Evolutionary conservation across 352 stramenopile genomes (phyloP).

Genomic region (Globisporangium radiosum): DNA sequence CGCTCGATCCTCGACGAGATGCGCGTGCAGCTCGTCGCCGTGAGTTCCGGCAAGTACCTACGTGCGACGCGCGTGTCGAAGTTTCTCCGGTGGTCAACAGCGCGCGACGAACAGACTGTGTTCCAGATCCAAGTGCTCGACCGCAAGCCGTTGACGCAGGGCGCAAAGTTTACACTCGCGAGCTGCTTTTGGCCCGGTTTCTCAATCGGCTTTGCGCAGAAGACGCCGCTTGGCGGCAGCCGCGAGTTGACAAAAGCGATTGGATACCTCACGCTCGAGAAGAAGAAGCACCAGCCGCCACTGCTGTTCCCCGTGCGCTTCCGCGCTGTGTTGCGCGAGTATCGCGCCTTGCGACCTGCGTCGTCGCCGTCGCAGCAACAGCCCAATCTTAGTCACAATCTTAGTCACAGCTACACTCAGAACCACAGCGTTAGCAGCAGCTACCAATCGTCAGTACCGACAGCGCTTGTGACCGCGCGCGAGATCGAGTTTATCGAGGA

Average conservation of each 20-base stretch:
- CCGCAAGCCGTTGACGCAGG: slow-evolving; percentile 34
- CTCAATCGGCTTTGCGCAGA: slow-evolving; percentile 50
- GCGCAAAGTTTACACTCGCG: slow-evolving; percentile 52
- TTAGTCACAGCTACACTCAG: neutral
- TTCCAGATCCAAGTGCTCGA: slow-evolving; percentile 55
- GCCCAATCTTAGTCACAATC: neutral
- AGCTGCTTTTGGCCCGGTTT: slow-evolving; percentile 52
- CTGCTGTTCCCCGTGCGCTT: slow-evolving; percentile 60
- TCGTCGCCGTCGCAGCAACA: slow-evolving; percentile 9
- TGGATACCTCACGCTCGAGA: slow-evolving; percentile 59
- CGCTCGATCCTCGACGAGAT: slow-evolving; percentile 57
- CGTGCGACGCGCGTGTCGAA: slow-evolving; percentile 56
- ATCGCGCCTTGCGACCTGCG: slow-evolving; percentile 22
- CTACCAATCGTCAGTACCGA: slow-evolving; percentile 5
- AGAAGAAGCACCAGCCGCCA: slow-evolving; percentile 51
- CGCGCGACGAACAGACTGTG: slow-evolving; percentile 52
- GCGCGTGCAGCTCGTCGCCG: slow-evolving; percentile 52
- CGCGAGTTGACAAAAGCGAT: slow-evolving; percentile 46
- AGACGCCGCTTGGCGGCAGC: slow-evolving; percentile 36
- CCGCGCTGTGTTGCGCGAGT: slow-evolving; percentile 29
- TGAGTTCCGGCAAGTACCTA: slow-evolving; percentile 42
- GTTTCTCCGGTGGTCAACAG: slow-evolving; percentile 54
- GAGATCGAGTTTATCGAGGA: slow-evolving; percentile 53
- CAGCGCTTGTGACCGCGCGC: slow-evolving; percentile 36
- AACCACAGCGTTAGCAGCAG: neutral